These are phyloP conservation scores for Dryas octopetala DNA, from an alignment of 306 rosid species.

Conservation along the genomic window DNA sequence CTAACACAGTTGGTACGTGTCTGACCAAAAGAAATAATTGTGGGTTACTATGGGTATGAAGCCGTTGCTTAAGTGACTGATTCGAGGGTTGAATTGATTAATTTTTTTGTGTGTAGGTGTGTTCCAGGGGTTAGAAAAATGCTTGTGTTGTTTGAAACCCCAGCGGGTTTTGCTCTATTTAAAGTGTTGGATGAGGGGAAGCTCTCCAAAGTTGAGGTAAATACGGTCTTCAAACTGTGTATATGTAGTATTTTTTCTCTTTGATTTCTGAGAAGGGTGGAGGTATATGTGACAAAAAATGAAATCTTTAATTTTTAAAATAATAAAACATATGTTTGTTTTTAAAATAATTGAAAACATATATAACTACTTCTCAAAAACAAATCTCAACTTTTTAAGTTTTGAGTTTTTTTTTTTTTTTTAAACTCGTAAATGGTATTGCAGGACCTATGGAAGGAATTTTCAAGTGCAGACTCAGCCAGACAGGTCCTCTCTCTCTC, in stretches of 20 bases:
- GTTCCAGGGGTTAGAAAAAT: constrained; percentile 34
- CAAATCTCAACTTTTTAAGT: neutral
- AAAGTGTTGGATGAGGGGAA: constrained; percentile 81
- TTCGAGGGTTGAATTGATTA: neutral
- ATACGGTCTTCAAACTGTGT: neutral
- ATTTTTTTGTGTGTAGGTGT: constrained; percentile 31
- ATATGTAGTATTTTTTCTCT: neutral
- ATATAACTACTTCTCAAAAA: neutral
- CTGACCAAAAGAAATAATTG: neutral
- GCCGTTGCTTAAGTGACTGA: neutral
- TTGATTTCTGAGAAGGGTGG: neutral
- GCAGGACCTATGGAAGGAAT: constrained; percentile 70
- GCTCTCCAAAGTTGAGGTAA: constrained; percentile 75
- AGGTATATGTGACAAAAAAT: neutral
- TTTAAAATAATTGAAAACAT: too few relatives aligned
- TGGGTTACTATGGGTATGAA: too few relatives aligned
- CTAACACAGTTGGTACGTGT: neutral
- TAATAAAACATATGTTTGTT: neutral
- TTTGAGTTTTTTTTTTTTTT: neutral
- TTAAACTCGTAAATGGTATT: neutral
- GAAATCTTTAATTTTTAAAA: neutral
- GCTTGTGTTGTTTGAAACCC: constrained; percentile 74
- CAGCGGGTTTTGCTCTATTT: constrained; percentile 81
- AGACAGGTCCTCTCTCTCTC: constrained; percentile 52
- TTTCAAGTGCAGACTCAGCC: constrained; percentile 65